Evolutionary conservation across 345 rosid genomes (phyloP).

Genomic region (Cardamine chenopodiifolia): DNA sequence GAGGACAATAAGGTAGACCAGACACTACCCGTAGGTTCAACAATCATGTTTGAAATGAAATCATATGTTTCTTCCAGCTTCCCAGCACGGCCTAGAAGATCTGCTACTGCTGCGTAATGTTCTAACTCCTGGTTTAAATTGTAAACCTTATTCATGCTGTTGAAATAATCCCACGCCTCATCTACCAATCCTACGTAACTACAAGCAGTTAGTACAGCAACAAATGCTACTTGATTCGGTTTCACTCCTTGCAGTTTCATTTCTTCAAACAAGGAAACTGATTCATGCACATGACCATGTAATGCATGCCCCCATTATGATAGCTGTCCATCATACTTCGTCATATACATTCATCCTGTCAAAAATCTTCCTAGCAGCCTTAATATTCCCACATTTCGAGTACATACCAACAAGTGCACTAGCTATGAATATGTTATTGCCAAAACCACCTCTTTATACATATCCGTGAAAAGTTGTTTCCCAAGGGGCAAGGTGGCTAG

Average conservation of each 20-base stretch:
- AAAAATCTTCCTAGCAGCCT: slow-evolving; percentile 62
- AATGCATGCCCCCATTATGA: slow-evolving; percentile 84
- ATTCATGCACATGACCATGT: slow-evolving; percentile 73
- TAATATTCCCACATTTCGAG: slow-evolving; percentile 82
- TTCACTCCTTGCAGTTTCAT: slow-evolving; percentile 72
- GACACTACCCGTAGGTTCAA: slow-evolving; percentile 57
- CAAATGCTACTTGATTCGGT: slow-evolving; percentile 67
- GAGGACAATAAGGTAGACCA: slow-evolving; percentile 78
- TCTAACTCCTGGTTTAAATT: slow-evolving; percentile 69
- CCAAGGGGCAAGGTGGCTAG: slow-evolving; percentile 67
- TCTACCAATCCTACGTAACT: slow-evolving; percentile 78
- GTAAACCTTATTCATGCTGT: slow-evolving; percentile 57
- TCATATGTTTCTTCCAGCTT: slow-evolving; percentile 77
- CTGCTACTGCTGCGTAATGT: slow-evolving; percentile 84
- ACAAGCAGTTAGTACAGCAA: slow-evolving; percentile 85
- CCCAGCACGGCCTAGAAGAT: slow-evolving; percentile 90
- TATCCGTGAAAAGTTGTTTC: slow-evolving; percentile 83
- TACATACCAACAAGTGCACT: slow-evolving; percentile 94
- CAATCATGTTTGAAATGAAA: slow-evolving; percentile 55
- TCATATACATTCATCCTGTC: slow-evolving; percentile 64
- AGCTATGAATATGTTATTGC: slow-evolving; percentile 58
- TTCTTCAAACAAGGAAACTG: slow-evolving; percentile 65
- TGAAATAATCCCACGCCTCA: slow-evolving; percentile 64
- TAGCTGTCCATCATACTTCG: slow-evolving; percentile 87
- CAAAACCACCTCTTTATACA: slow-evolving; percentile 58